phyloP scores from a whole-genome alignment of 1,284 basidiomycete species.

The Leccinum pachyderme region DNA sequence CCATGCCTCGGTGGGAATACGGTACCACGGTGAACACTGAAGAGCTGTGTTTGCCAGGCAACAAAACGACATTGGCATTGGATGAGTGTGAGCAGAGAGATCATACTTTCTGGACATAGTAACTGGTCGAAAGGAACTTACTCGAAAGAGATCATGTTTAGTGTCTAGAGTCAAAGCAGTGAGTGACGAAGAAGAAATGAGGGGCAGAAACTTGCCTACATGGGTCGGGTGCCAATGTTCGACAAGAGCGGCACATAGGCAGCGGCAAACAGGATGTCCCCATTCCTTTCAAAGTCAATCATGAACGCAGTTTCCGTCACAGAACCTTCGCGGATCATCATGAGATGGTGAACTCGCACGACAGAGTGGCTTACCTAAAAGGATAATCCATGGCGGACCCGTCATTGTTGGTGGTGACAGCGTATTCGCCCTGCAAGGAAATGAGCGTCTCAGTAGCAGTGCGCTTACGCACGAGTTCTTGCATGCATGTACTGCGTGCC shows the following conservation, averaged over 20 bases:
- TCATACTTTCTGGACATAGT: slow-evolving; percentile 61
- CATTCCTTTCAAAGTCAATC: slow-evolving; percentile 64
- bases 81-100: not conserved
- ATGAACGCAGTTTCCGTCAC: slow-evolving; percentile 67
- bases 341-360: not conserved
- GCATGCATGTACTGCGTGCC: slow-evolving; percentile 51
- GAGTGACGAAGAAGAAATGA: not conserved
- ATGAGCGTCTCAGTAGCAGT: not conserved
- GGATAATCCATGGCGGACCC: slow-evolving; percentile 58
- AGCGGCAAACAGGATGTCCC: slow-evolving; percentile 59
- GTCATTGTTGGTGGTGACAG: slow-evolving; percentile 53
- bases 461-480: not conserved
- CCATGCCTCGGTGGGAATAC: not conserved
- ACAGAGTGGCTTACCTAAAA: slow-evolving; percentile 36
- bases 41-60: slow-evolving; percentile 43
- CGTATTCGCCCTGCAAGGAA: slow-evolving; percentile 56
- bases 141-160: slow-evolving; percentile 68
- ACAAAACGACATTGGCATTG: not conserved
- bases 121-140: slow-evolving; percentile 57
- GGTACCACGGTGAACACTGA: slow-evolving; percentile 55
- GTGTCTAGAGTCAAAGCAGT: slow-evolving; percentile 37
- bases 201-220: slow-evolving; percentile 49
- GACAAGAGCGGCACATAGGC: slow-evolving; percentile 66
- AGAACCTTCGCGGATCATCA: slow-evolving; percentile 33
- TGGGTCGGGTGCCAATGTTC: slow-evolving; percentile 47